Evolutionary conservation across 176 grass and related monocot genomes (phyloP).

Genomic region (Paspalum notatum): DNA sequence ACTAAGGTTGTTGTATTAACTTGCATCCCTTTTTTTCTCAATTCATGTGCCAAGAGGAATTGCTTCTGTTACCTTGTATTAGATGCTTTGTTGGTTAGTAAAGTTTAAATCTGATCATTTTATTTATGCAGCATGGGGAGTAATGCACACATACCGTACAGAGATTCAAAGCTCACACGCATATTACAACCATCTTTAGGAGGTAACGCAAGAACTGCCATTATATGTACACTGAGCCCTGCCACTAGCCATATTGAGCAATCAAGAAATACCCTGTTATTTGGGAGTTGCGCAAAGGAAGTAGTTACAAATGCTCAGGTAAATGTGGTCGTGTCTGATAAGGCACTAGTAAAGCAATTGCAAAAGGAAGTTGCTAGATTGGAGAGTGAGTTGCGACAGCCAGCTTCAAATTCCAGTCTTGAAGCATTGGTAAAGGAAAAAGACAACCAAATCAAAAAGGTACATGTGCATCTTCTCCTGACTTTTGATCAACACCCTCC

Average conservation of each 20-base stretch:
- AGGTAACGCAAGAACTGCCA: conserved; percentile 84
- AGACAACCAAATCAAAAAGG: conserved; percentile 79
- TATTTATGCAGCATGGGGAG: conserved; percentile 70
- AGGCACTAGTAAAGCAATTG: conserved; percentile 82
- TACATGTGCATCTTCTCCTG: conserved; percentile 45
- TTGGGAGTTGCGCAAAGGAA: conserved; percentile 86
- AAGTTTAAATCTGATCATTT: conserved; percentile 27
- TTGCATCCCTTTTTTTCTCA: conserved; percentile 21
- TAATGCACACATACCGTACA: conserved; percentile 77
- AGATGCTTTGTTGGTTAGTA: neutral
- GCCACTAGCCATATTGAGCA: conserved; percentile 79
- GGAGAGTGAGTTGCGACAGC: conserved; percentile 73
- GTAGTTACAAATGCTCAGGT: conserved; percentile 84
- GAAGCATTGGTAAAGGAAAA: conserved; percentile 76
- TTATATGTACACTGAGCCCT: conserved; percentile 87
- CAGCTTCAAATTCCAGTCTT: conserved; percentile 57
- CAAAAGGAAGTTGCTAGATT: conserved; percentile 87
- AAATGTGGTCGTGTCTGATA: conserved; percentile 93
- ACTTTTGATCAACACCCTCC: neutral
- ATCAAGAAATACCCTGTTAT: conserved; percentile 83
- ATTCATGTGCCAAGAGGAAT: conserved; percentile 18
- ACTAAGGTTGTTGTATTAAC: conserved; percentile 60
- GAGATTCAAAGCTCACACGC: conserved; percentile 92
- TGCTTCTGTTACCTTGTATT: neutral
- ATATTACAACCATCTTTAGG: conserved; percentile 87